phyloP scores from a whole-genome alignment of 2,329 filamentous ascomycete species.

The Zalaria obscura region DNA sequence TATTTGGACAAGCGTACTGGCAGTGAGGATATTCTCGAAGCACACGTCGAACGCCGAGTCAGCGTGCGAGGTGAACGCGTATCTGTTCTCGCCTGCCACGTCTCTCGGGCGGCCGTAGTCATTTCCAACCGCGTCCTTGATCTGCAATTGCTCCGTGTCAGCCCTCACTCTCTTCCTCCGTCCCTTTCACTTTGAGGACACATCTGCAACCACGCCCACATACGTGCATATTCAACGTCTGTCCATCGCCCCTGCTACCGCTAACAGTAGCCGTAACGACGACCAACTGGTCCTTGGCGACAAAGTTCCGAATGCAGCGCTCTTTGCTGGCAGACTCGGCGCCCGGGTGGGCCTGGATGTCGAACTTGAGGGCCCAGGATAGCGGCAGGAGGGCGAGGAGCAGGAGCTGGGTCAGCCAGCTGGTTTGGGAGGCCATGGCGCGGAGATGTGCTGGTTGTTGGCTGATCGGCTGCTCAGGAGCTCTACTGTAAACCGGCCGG shows the following conservation, averaged over 20 bases:
- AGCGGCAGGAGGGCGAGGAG: constrained; percentile 27
- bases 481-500: no score
- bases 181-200: background rate
- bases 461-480: no score
- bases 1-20: constrained; percentile 40
- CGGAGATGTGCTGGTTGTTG: no score
- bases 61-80: constrained; percentile 83
- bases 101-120: constrained; percentile 89
- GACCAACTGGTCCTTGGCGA: constrained; percentile 79
- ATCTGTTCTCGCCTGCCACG: constrained; percentile 78
- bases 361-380: constrained; percentile 73
- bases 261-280: constrained; percentile 84
- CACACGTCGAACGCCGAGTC: constrained; percentile 94
- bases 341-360: constrained; percentile 57
- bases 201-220: constrained; percentile 18
- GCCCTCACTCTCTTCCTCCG: background rate
- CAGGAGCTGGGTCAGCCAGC: constrained; percentile 8
- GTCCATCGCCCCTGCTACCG: constrained; percentile 81
- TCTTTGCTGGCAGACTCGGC: constrained; percentile 52
- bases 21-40: constrained; percentile 71
- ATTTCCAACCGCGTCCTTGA: constrained; percentile 88
- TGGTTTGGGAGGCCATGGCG: constrained; percentile 11
- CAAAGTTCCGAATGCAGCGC: constrained; percentile 94
- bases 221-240: constrained; percentile 89
- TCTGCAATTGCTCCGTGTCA: constrained; percentile 38